Evolutionary conservation across 108 stramenopile species (phyloP).

Genomic region (Chaetoceros tenuissimus): DNA sequence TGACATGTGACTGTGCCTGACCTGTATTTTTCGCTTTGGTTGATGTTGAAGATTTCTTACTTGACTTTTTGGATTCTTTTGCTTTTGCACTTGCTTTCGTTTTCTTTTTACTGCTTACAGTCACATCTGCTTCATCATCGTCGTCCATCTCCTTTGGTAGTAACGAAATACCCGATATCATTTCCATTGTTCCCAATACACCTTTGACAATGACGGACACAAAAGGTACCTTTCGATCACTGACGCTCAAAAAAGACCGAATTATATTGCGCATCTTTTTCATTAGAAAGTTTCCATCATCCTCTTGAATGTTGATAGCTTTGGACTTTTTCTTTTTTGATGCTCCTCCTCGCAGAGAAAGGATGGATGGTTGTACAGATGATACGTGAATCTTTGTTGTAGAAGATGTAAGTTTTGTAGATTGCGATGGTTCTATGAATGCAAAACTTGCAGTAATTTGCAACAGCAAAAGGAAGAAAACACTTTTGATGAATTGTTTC

Average conservation of each 20-base stretch:
- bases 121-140: conserved; percentile 1
- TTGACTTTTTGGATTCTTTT: conserved; percentile 18
- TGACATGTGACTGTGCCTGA: conserved; percentile 37
- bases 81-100: conserved; percentile 8
- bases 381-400: too few species aligned
- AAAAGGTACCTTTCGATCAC: conserved; percentile 21
- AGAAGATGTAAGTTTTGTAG: too few species aligned
- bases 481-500: too few species aligned
- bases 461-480: too few species aligned
- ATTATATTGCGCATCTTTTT: conserved; percentile 27
- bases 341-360: too few species aligned
- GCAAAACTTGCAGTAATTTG: too few species aligned
- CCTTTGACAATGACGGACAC: conserved; percentile 10
- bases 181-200: conserved; percentile 18
- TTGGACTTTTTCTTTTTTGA: too few species aligned
- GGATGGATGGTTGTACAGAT: too few species aligned
- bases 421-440: too few species aligned
- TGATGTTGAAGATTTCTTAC: conserved; percentile 2
- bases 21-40: conserved; percentile 14
- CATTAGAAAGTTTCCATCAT: too few species aligned
- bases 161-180: conserved; percentile 18
- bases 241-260: conserved; percentile 23
- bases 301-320: too few species aligned
- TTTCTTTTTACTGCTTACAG: conserved; percentile 6
- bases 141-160: conserved; percentile 13